Evolutionary conservation across 2,329 filamentous ascomycete genomes (phyloP), one percentile per base, ranked within the genome.

Genomic region (Colletotrichum lindemuthianum): DNA sequence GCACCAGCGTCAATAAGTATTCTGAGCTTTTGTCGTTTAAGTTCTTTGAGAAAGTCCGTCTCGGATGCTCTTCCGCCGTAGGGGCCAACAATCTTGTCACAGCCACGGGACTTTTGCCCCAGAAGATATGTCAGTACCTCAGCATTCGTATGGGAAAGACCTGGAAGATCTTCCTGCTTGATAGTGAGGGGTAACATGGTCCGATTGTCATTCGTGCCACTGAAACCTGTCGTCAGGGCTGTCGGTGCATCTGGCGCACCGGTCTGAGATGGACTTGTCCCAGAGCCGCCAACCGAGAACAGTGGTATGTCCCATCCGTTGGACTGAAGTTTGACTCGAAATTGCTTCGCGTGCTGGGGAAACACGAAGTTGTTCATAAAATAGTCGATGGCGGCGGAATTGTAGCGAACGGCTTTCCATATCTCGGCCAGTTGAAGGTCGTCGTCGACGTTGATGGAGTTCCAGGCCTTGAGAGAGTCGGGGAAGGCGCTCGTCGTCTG

Each of bases 291-390:
- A 6, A 60, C 61, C 0, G 74, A 70, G 33, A 78, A 79, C 0
- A 87, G 71, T 0, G 88, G 86, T 2, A 92, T 77, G 67, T 92
- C 89, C 89, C 89, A 92, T 0, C 87, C 88, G 0, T 87, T 90
- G 0, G 87, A 83, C 39, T 88, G 85, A 0, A 92, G 73, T 65
- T 91, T 92, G 9, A 83, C 71, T 0, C 78, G 78, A 66, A 91
- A 92, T 54, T 91, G 85, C 48, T 87, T 89, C 0, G 88, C 88
- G 64, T 91, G 84, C 1, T 75, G 75, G 0, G 89, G 88, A 57
- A 92, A 92, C 0, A 91, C 88, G 59, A 89, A 86, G 2, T 82
- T 83, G 55, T 88, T 87, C 39, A 90, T 65, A 65, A 83, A 92
- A 64, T 88, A 86, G 53, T 92, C 83, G 1, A 90, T 78, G 0